These are phyloP conservation scores for Candida pseudoviswanathii DNA, from an alignment of 1,139 yeast species.

Conservation along the genomic window DNA sequence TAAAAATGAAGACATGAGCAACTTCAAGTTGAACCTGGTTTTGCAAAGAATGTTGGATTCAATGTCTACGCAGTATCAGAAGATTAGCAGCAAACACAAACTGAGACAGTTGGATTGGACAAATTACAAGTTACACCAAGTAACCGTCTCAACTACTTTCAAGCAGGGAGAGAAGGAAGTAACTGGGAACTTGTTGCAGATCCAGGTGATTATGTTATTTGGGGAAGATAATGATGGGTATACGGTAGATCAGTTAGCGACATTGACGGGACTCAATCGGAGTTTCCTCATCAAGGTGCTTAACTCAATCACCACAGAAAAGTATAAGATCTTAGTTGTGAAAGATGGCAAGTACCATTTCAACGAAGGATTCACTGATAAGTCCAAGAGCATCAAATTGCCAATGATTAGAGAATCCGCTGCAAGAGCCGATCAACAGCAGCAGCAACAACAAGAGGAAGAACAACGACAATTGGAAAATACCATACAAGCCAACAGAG, in stretches of 20 bases:
- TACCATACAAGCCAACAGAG: conserved; percentile 24
- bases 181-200: conserved; percentile 41
- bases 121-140: conserved; percentile 37
- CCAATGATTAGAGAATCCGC: conserved; percentile 33
- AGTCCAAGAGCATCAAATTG: conserved; percentile 29
- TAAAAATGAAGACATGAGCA: conserved; percentile 19
- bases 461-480: conserved; percentile 3
- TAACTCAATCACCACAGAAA: conserved; percentile 32
- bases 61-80: conserved; percentile 21
- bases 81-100: conserved; percentile 20
- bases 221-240: conserved; percentile 22
- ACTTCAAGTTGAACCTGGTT: conserved; percentile 20
- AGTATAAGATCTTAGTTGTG: conserved; percentile 27
- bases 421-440: conserved; percentile 18
- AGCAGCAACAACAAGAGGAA: conserved; percentile 6
- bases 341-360: conserved; percentile 19
- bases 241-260: conserved; percentile 21
- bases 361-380: conserved; percentile 33
- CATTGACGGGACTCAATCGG: conserved; percentile 28
- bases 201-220: conserved; percentile 34
- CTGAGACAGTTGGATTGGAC: conserved; percentile 32
- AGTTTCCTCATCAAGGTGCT: conserved; percentile 30
- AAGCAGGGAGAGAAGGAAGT: conserved; percentile 36
- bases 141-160: conserved; percentile 32
- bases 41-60: conserved; percentile 18